phyloP scores from a whole-genome alignment of 768 basidiomycete species.

The Tulasnella sp. region DNA sequence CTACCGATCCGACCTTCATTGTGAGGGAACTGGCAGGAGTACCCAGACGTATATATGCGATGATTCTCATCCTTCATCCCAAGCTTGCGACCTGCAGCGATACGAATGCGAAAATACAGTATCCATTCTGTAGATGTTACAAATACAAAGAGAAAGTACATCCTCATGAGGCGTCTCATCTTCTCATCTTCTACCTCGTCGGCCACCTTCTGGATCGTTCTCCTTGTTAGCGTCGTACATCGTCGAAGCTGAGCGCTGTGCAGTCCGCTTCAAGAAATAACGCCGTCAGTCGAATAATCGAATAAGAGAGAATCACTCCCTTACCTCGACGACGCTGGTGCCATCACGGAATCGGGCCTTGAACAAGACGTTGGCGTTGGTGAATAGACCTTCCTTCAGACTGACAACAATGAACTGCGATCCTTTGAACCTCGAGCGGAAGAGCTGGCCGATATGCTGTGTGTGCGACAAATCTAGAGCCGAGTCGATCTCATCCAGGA shows the following conservation, averaged over 20 bases:
- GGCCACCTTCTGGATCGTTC: conserved; percentile 22
- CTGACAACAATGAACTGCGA: conserved; percentile 98
- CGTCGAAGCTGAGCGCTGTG: conserved; percentile 25
- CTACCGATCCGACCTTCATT: too few relatives aligned
- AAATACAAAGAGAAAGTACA: background rate
- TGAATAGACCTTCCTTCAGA: conserved; percentile 94
- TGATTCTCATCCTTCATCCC: too few relatives aligned
- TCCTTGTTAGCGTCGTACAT: conserved; percentile 28
- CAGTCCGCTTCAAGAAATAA: conserved; percentile 20
- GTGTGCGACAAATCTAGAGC: conserved; percentile 94
- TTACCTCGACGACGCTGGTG: conserved; percentile 76
- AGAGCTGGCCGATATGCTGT: conserved; percentile 97
- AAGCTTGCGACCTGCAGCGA: background rate
- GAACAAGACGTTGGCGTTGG: conserved; percentile 96
- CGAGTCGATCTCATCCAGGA: conserved; percentile 97
- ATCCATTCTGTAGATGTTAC: background rate
- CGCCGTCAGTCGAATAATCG: background rate
- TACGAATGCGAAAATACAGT: background rate
- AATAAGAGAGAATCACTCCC: background rate
- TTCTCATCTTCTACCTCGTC: conserved; percentile 3
- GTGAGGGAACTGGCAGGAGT: too few relatives aligned
- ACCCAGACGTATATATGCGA: too few relatives aligned
- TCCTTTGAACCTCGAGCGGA: conserved; percentile 94
- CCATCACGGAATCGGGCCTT: conserved; percentile 90
- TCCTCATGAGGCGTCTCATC: background rate